Percentiles rank a stretch among this genome's conserved stretches.
Evolutionary conservation across 2,329 filamentous ascomycete species (phyloP).

Genomic region (Beauveria sp.): DNA sequence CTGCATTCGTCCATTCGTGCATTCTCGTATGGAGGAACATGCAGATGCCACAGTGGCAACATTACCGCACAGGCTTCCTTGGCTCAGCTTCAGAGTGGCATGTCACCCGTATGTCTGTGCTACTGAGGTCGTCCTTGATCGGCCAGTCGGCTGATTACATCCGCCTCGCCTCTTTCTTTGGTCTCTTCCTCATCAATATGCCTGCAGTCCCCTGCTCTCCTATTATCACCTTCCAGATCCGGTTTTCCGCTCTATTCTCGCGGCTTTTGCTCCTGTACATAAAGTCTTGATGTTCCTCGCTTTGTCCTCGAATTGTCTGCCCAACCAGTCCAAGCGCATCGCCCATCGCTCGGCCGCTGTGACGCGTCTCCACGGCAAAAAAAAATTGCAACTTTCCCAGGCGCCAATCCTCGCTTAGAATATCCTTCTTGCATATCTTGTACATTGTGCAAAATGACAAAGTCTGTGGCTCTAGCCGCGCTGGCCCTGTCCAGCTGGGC

Average conservation of each 20-base stretch:
- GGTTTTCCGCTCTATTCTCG: background rate
- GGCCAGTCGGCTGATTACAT: background rate
- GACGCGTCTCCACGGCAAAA: background rate
- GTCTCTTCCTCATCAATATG: background rate
- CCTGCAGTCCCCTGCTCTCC: background rate
- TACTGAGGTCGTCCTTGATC: background rate
- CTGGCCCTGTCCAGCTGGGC: slow-evolving; percentile 27
- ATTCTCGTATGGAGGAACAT: background rate
- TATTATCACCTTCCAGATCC: background rate
- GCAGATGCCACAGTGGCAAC: background rate
- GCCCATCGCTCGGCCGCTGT: background rate
- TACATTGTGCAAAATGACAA: background rate
- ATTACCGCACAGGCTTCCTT: background rate
- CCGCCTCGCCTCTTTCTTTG: background rate
- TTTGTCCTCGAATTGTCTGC: background rate
- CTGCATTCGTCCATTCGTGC: background rate
- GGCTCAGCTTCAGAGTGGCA: background rate
- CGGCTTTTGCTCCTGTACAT: background rate
- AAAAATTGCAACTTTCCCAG: background rate
- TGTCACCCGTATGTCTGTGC: background rate
- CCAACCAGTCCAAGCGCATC: background rate
- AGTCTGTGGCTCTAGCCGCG: slow-evolving; percentile 24
- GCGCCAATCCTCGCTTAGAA: background rate
- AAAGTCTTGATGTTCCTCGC: background rate
- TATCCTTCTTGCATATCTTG: background rate